These are phyloP conservation scores for Penicillium coprophilum DNA, from an alignment of 495 filamentous ascomycete genomes.

Conservation along the genomic window DNA sequence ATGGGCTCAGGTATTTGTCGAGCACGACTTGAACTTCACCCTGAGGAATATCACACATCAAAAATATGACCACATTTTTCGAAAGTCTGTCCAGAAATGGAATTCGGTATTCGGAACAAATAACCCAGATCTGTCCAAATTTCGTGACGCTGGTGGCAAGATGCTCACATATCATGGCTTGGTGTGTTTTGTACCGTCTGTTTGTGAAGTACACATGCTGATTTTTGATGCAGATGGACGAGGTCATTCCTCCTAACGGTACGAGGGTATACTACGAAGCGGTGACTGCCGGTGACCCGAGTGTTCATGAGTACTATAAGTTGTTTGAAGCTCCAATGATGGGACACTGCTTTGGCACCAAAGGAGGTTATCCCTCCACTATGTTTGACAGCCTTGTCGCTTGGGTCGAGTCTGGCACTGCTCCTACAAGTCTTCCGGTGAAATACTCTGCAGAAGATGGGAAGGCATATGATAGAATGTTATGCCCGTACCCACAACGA, in stretches of 20 bases:
- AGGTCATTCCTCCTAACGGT: neutral
- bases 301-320: neutral
- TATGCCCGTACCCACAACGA: neutral
- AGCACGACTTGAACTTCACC: neutral
- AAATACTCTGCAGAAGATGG: neutral
- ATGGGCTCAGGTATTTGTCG: slow-evolving; percentile 1
- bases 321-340: neutral
- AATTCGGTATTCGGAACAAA: neutral
- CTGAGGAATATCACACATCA: neutral
- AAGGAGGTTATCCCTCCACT: neutral
- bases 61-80: neutral
- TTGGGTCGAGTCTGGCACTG: neutral
- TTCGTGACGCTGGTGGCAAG: neutral
- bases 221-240: neutral
- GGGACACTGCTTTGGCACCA: neutral
- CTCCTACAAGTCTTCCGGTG: neutral
- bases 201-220: neutral
- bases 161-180: neutral
- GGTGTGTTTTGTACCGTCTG: neutral
- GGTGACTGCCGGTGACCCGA: neutral
- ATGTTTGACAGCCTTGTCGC: neutral
- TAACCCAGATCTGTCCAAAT: neutral
- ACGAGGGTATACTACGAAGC: neutral
- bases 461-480: neutral
- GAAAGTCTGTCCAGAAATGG: neutral